Conservation (phyloP, 164 flowering plant species). For the Magnolia changhungtana region DNA sequence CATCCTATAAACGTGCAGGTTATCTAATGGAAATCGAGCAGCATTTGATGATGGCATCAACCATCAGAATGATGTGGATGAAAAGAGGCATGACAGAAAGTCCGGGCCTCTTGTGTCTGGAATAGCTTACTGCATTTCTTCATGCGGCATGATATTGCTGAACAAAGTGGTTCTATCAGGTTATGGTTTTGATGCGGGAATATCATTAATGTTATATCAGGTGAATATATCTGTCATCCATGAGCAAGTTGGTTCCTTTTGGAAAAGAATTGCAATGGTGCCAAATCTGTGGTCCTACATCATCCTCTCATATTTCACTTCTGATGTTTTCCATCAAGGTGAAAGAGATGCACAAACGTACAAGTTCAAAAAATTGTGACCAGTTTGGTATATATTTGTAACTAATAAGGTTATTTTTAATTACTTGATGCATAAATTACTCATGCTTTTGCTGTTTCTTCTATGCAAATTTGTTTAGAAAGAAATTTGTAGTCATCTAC, state of each 20-base stretch:
- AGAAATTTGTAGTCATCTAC: too few relatives aligned
- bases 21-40: slow-evolving; percentile 28
- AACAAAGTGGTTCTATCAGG: slow-evolving; percentile 72
- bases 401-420: too few relatives aligned
- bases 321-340: background rate
- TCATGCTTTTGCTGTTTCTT: too few relatives aligned
- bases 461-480: too few relatives aligned
- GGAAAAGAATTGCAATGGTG: background rate
- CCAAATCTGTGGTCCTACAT: too few relatives aligned
- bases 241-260: too few relatives aligned
- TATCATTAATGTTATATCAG: slow-evolving; percentile 84
- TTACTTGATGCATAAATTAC: too few relatives aligned
- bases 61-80: slow-evolving; percentile 23
- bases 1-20: slow-evolving; percentile 23
- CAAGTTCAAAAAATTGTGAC: too few relatives aligned
- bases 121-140: slow-evolving; percentile 71
- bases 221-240: slow-evolving; percentile 21
- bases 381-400: too few relatives aligned
- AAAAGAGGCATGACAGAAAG: slow-evolving; percentile 36
- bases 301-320: background rate
- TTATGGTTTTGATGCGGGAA: slow-evolving; percentile 73
- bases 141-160: slow-evolving; percentile 83
- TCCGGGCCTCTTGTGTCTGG: slow-evolving; percentile 72
- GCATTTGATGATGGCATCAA: slow-evolving; percentile 11
- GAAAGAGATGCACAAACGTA: too few relatives aligned